Conservation (phyloP, 805 yeast species). For the Ogataea ramenticola region DNA sequence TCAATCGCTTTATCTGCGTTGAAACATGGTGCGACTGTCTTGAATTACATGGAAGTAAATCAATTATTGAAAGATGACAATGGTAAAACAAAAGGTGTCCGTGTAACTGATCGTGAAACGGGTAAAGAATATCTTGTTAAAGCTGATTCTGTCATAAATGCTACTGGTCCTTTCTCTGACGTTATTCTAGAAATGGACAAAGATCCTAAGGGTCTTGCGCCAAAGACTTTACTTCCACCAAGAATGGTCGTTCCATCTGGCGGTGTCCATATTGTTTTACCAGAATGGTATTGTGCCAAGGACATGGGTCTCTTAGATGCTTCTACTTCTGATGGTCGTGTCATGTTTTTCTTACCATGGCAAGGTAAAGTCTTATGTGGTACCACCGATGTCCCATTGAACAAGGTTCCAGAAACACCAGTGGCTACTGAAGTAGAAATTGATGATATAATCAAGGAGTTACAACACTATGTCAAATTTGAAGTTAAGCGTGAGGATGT, state of each 20-base stretch:
- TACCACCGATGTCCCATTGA: conserved; percentile 87
- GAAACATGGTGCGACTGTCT: conserved; percentile 80
- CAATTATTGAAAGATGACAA: conserved; percentile 60
- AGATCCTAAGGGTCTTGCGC: conserved; percentile 54
- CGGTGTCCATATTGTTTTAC: conserved; percentile 89
- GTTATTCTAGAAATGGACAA: conserved; percentile 80
- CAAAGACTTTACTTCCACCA: conserved; percentile 32
- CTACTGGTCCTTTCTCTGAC: conserved; percentile 94
- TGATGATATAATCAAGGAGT: conserved; percentile 76
- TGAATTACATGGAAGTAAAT: conserved; percentile 79
- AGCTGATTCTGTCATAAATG: conserved; percentile 77
- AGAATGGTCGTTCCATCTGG: conserved; percentile 90
- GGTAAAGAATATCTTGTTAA: conserved; percentile 53
- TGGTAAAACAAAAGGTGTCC: conserved; percentile 65
- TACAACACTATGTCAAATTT: conserved; percentile 84
- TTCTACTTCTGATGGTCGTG: conserved; percentile 89
- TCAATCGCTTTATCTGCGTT: conserved; percentile 81
- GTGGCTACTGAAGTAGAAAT: conserved; percentile 85
- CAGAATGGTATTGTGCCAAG: conserved; percentile 86
- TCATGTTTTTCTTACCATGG: conserved; percentile 96
- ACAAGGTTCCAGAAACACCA: conserved; percentile 65
- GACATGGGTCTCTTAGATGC: conserved; percentile 88
- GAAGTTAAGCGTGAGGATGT: conserved; percentile 88
- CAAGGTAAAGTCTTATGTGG: conserved; percentile 96
- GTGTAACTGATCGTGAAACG: conserved; percentile 65